phyloP scores from a whole-genome alignment of 257 asterid genomes.

The Jacaranda mimosifolia region DNA sequence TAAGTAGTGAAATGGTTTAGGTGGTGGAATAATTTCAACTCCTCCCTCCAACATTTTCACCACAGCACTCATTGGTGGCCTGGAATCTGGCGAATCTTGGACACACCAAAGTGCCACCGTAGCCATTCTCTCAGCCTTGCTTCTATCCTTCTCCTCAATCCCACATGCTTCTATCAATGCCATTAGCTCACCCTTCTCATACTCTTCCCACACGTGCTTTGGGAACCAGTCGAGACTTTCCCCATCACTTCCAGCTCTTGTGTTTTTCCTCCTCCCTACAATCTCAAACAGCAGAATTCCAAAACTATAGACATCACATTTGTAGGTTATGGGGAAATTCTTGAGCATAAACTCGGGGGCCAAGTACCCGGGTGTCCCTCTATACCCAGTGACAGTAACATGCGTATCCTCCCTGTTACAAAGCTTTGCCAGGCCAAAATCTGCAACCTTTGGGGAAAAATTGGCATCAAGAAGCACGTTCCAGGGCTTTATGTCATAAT shows the following conservation, averaged over 20 bases:
- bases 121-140: constrained; percentile 42
- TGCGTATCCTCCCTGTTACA: constrained; percentile 49
- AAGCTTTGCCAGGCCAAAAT: constrained; percentile 52
- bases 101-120: constrained; percentile 55
- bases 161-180: constrained; percentile 31
- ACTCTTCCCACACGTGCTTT: constrained; percentile 46
- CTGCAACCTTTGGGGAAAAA: constrained; percentile 50
- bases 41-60: constrained; percentile 59
- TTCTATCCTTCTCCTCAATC: constrained; percentile 43
- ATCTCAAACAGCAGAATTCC: constrained; percentile 52
- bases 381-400: constrained; percentile 40
- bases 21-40: constrained; percentile 51
- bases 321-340: constrained; percentile 47
- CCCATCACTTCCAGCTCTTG: constrained; percentile 18
- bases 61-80: constrained; percentile 53
- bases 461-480: constrained; percentile 49
- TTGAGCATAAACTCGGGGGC: constrained; percentile 53
- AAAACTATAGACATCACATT: constrained; percentile 53
- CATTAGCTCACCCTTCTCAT: constrained; percentile 40
- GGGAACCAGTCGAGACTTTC: constrained; percentile 53
- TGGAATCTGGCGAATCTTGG: constrained; percentile 46
- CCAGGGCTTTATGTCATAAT: constrained; percentile 51
- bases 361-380: constrained; percentile 51
- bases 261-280: constrained; percentile 48
- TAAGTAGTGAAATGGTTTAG: constrained; percentile 49